phyloP scores from a whole-genome alignment of 768 basidiomycete genomes.

The Kwoniella dejecticola region DNA sequence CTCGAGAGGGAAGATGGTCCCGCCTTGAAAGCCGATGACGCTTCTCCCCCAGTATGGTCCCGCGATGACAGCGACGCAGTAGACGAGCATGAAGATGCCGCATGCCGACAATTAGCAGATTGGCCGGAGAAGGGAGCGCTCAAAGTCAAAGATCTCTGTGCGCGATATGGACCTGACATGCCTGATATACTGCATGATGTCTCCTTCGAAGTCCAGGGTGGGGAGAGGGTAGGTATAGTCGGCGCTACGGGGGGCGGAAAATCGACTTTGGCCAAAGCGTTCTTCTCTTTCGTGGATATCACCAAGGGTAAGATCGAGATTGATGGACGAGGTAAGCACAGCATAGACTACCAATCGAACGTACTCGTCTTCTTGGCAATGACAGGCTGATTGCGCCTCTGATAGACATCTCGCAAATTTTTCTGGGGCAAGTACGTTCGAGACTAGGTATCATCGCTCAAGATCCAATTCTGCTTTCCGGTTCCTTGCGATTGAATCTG shows the following conservation, averaged over 20 bases:
- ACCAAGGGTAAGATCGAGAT: constrained; percentile 44
- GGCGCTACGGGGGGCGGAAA: constrained; percentile 52
- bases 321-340: constrained; percentile 40
- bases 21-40: constrained; percentile 18
- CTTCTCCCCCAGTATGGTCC: constrained; percentile 7
- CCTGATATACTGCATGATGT: constrained; percentile 49
- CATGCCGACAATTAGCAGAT: not conserved
- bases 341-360: not conserved
- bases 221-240: constrained; percentile 48
- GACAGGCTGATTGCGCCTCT: not conserved
- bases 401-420: constrained; percentile 41
- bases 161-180: constrained; percentile 34
- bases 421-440: constrained; percentile 40
- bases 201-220: constrained; percentile 35
- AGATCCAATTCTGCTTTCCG: constrained; percentile 47
- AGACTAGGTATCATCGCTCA: constrained; percentile 51
- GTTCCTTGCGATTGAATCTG: constrained; percentile 49
- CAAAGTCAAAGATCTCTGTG: constrained; percentile 25
- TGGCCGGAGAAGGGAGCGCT: constrained; percentile 31
- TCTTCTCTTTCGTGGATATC: constrained; percentile 52
- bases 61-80: not conserved
- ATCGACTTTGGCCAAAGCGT: constrained; percentile 48
- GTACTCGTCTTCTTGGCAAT: not conserved
- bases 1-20: constrained; percentile 44
- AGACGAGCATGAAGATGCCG: not conserved